A percentile compares a stretch with the other conserved stretches of the same genome.
These are phyloP conservation scores for Aspergillus nanangensis DNA, from an alignment of 495 filamentous ascomycete genomes.

Conservation along the genomic window DNA sequence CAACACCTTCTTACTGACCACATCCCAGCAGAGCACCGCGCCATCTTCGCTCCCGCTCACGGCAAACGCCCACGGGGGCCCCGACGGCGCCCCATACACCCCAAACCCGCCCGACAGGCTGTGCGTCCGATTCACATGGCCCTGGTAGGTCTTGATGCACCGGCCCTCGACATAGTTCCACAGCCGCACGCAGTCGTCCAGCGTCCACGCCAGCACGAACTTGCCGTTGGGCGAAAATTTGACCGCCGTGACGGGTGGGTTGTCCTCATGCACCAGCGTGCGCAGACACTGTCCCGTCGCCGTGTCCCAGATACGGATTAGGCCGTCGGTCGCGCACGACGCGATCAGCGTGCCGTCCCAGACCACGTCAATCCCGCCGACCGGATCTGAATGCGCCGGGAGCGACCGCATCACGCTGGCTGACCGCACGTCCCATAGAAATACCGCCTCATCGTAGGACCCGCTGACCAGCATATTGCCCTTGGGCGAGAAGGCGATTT, in stretches of 20 bases:
- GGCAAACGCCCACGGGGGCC: constrained; percentile 53
- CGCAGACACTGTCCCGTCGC: constrained; percentile 91
- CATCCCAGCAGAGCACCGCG: constrained; percentile 83
- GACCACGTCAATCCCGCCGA: constrained; percentile 89
- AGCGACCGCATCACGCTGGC: constrained; percentile 81
- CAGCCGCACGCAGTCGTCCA: constrained; percentile 83
- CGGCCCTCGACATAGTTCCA: constrained; percentile 91
- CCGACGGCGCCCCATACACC: constrained; percentile 45
- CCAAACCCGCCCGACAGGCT: constrained; percentile 81
- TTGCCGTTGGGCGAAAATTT: constrained; percentile 91
- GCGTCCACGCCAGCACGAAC: constrained; percentile 84
- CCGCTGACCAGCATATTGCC: constrained; percentile 94
- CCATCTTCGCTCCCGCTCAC: constrained; percentile 87
- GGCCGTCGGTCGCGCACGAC: constrained; percentile 82
- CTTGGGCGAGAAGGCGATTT: constrained; percentile 89
- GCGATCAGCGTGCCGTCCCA: constrained; percentile 87
- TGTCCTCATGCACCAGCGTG: constrained; percentile 94
- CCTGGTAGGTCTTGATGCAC: constrained; percentile 95
- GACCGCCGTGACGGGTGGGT: constrained; percentile 84
- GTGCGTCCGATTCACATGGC: constrained; percentile 80
- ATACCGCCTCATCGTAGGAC: constrained; percentile 95
- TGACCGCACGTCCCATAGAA: constrained; percentile 90
- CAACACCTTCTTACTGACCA: constrained; percentile 74
- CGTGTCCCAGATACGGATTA: constrained; percentile 95
- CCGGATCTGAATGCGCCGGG: constrained; percentile 92